phyloP scores from a whole-genome alignment of 768 basidiomycete species.

The Mycena metata region DNA sequence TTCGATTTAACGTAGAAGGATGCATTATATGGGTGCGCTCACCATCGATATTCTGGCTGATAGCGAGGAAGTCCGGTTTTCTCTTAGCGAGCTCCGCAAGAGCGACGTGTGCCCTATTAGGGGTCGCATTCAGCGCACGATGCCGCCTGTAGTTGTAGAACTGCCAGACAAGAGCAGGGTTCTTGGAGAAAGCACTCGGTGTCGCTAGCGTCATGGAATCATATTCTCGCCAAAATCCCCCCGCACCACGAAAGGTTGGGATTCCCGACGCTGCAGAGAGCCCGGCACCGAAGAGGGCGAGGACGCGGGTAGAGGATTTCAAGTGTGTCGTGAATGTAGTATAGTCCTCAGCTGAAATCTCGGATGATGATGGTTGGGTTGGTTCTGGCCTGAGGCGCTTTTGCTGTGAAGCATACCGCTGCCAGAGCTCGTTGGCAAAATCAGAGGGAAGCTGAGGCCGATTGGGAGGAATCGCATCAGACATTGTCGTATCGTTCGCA shows the following conservation, averaged over 20 bases:
- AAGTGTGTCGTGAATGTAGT: slow-evolving; percentile 6
- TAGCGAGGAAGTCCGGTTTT: slow-evolving; percentile 15
- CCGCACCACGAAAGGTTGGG: slow-evolving; percentile 28
- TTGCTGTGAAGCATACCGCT: slow-evolving; percentile 16
- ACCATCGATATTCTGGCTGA: slow-evolving; percentile 28
- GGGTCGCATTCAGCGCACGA: not conserved
- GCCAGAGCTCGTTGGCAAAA: slow-evolving; percentile 26
- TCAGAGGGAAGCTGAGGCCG: slow-evolving; percentile 21
- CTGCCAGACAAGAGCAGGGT: slow-evolving; percentile 28
- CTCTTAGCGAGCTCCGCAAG: slow-evolving; percentile 22
- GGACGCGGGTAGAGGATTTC: slow-evolving; percentile 19
- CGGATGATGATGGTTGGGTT: not conserved
- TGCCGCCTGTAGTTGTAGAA: slow-evolving; percentile 27
- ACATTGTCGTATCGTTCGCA: not conserved
- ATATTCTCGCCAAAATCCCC: slow-evolving; percentile 29
- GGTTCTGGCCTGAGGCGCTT: not conserved
- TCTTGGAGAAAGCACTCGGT: slow-evolving; percentile 16
- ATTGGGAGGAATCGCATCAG: not conserved
- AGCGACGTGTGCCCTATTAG: slow-evolving; percentile 14
- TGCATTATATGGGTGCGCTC: not conserved
- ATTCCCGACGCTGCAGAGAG: slow-evolving; percentile 27
- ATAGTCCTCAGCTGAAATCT: slow-evolving; percentile 7
- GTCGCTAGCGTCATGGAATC: slow-evolving; percentile 28
- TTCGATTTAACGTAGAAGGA: too few relatives aligned
- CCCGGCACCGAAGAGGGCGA: slow-evolving; percentile 24